Evolutionary conservation across 192 early-diverging fungal genomes (phyloP).

Genomic region (Spizellomyces sp.): DNA sequence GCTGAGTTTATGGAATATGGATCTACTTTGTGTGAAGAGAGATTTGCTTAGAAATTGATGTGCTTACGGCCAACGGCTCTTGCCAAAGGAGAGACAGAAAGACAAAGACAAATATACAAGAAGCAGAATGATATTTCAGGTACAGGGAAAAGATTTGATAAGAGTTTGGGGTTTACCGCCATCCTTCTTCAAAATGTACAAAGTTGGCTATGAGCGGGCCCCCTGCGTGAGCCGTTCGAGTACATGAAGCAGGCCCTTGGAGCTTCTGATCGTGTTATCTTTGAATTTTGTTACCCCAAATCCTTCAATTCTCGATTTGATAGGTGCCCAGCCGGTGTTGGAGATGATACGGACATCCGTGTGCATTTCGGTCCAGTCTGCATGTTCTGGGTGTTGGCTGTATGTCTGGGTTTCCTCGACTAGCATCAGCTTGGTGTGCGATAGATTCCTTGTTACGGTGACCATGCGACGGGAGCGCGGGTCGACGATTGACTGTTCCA

Average conservation of each 20-base stretch:
- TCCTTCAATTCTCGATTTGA: slow-evolving; percentile 81
- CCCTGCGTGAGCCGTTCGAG: slow-evolving; percentile 38
- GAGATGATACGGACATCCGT: slow-evolving; percentile 88
- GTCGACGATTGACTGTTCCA: slow-evolving; percentile 89
- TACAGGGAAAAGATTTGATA: not conserved
- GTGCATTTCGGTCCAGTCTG: slow-evolving; percentile 66
- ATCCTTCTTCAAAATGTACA: too few relatives aligned
- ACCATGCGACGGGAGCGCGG: slow-evolving; percentile 74
- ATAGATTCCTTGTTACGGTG: slow-evolving; percentile 85
- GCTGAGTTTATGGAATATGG: slow-evolving; percentile 68
- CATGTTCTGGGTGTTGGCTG: slow-evolving; percentile 37
- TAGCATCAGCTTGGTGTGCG: slow-evolving; percentile 89
- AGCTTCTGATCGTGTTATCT: slow-evolving; percentile 69
- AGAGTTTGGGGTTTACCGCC: not conserved
- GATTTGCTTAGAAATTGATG: not conserved
- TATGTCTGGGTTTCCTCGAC: slow-evolving; percentile 86
- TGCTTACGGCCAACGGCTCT: too few relatives aligned
- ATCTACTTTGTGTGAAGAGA: not conserved
- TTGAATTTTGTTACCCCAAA: slow-evolving; percentile 87
- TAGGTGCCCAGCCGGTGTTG: slow-evolving; percentile 76
- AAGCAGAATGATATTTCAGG: too few relatives aligned
- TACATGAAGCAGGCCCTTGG: slow-evolving; percentile 49
- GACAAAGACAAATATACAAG: too few relatives aligned
- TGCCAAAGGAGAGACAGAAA: too few relatives aligned
- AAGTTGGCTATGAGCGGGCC: not conserved